These are phyloP conservation scores for Hypericum perforatum DNA, from an alignment of 345 rosid species.

Conservation along the genomic window DNA sequence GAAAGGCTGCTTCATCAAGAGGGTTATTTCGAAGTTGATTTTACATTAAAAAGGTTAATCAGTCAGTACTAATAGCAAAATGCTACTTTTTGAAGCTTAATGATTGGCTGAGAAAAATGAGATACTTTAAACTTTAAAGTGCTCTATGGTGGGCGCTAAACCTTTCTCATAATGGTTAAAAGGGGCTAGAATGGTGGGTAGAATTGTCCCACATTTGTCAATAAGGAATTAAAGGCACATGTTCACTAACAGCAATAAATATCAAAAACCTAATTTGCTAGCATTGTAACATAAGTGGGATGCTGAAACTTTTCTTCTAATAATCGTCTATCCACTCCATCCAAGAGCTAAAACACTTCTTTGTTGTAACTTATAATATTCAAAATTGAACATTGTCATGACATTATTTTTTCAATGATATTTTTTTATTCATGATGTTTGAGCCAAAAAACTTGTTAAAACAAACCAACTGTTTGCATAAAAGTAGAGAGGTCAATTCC, in stretches of 20 bases:
- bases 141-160: conserved; percentile 8
- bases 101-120: conserved; percentile 8
- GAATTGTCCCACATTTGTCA: conserved; percentile 12
- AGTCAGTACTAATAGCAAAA: no score
- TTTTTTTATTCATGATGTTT: no score
- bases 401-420: no score
- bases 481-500: no score
- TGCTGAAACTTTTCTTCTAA: neutral
- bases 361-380: no score
- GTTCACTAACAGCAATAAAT: neutral
- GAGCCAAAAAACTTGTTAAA: no score
- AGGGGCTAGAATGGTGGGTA: conserved; percentile 6
- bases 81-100: neutral
- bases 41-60: conserved; percentile 4
- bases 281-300: neutral
- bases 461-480: no score
- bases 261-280: neutral
- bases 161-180: conserved; percentile 9
- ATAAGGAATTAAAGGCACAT: neutral
- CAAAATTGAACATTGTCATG: no score
- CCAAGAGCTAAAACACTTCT: no score
- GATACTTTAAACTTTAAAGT: conserved; percentile 3
- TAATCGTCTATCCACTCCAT: neutral
- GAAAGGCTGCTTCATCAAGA: conserved; percentile 10
- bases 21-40: conserved; percentile 10